phyloP scores from a whole-genome alignment of 768 basidiomycete genomes.

The Pisolithus albus region DNA sequence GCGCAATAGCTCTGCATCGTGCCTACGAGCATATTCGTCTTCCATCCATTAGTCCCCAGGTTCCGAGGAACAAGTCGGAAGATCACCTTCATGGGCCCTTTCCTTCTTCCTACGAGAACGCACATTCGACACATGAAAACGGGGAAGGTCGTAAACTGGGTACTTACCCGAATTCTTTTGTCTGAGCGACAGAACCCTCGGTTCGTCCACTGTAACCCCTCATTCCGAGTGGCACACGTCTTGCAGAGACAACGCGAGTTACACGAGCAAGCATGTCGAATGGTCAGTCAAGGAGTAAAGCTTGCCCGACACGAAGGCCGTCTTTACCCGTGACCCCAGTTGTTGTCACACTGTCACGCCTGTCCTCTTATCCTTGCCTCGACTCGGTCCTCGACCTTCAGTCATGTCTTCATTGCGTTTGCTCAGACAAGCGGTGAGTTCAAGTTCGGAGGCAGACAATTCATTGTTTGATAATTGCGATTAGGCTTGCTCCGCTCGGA shows the following conservation, averaged over 20 bases:
- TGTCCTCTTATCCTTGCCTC: background rate
- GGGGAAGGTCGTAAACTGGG: background rate
- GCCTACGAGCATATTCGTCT: constrained; percentile 61
- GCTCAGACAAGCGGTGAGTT: constrained; percentile 40
- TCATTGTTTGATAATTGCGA: background rate
- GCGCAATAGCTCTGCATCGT: constrained; percentile 50
- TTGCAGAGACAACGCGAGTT: constrained; percentile 30
- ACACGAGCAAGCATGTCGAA: constrained; percentile 20
- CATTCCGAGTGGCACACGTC: constrained; percentile 28
- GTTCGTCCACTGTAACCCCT: constrained; percentile 32
- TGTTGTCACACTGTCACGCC: background rate
- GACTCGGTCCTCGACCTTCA: background rate
- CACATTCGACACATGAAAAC: constrained; percentile 15
- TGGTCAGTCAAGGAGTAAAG: background rate
- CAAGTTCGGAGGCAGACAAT: background rate
- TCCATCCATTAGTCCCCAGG: background rate
- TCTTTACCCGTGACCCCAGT: background rate
- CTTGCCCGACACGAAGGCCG: background rate
- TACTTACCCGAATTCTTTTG: constrained; percentile 54
- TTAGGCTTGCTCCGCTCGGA: constrained; percentile 42
- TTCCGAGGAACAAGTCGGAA: constrained; percentile 11
- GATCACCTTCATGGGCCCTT: constrained; percentile 57
- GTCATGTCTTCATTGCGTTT: constrained; percentile 53
- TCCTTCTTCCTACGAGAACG: constrained; percentile 54
- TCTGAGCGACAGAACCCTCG: constrained; percentile 57